A percentile compares a stretch with the other conserved stretches of the same genome.
phyloP scores from a whole-genome alignment of 2,329 filamentous ascomycete genomes.

The Ophiostoma populinum region DNA sequence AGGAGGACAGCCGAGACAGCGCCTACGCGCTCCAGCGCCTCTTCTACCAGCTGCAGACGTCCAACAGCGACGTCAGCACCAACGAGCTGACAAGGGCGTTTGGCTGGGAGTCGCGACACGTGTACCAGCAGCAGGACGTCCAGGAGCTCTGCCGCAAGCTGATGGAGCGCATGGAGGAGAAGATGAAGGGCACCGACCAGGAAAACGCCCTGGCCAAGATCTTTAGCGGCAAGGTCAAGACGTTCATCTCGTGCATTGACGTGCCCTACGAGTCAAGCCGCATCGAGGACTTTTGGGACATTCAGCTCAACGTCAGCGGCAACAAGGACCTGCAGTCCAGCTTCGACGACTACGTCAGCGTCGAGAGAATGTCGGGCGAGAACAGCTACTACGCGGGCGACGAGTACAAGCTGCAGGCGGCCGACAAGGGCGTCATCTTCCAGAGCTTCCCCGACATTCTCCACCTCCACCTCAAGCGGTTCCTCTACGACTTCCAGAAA shows the following conservation, averaged over 20 bases:
- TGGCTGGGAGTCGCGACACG: conserved; percentile 93
- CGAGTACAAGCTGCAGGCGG: conserved; percentile 82
- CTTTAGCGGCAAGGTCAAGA: conserved; percentile 97
- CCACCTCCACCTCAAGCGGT: conserved; percentile 89
- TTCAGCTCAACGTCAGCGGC: conserved; percentile 88
- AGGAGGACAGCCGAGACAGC: conserved; percentile 68
- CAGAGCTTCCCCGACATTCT: conserved; percentile 86
- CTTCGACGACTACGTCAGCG: conserved; percentile 90
- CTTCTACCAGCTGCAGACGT: conserved; percentile 90
- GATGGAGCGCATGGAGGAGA: conserved; percentile 93
- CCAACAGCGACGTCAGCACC: conserved; percentile 65
- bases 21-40: conserved; percentile 86
- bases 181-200: conserved; percentile 91
- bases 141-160: conserved; percentile 91
- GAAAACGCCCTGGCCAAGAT: conserved; percentile 79
- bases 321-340: conserved; percentile 88
- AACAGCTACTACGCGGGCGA: conserved; percentile 95
- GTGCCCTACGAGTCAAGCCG: conserved; percentile 94
- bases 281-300: conserved; percentile 96
- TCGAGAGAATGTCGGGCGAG: conserved; percentile 92
- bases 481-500: conserved; percentile 91
- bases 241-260: conserved; percentile 96
- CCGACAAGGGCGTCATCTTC: conserved; percentile 95
- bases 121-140: conserved; percentile 97
- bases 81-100: conserved; percentile 92